Percentiles rank a stretch among this genome's conserved stretches.
Evolutionary conservation across 768 basidiomycete genomes (phyloP).

Genomic region (Serendipita indica): DNA sequence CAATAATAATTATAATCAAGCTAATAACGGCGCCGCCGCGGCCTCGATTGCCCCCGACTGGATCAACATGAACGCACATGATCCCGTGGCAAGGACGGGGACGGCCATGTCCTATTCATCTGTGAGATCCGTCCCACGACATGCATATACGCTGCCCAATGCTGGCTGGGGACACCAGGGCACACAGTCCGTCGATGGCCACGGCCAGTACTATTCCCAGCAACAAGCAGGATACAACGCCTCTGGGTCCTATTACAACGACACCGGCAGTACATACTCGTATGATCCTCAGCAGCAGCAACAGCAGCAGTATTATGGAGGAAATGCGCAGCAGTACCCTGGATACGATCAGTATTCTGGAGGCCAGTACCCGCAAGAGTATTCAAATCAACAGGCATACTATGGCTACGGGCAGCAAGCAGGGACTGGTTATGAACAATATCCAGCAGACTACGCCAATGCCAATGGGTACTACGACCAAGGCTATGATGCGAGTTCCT

Average conservation of each 20-base stretch:
- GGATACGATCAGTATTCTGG: constrained; percentile 5
- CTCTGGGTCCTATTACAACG: constrained; percentile 2
- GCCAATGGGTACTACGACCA: constrained; percentile 9
- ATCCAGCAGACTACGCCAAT: constrained; percentile 6
- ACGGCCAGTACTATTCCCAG: constrained; percentile 10
- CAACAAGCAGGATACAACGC: constrained; percentile 7
- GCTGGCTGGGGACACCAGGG: constrained; percentile 14
- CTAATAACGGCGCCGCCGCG: neutral
- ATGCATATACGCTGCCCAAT: constrained; percentile 29
- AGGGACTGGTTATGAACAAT: neutral
- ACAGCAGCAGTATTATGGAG: constrained; percentile 12
- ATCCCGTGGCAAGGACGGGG: constrained; percentile 39
- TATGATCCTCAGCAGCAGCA: constrained; percentile 13
- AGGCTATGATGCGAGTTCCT: neutral
- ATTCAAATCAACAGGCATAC: constrained; percentile 9
- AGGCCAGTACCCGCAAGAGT: neutral
- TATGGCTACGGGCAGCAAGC: neutral
- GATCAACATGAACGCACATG: constrained; percentile 17
- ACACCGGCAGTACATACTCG: neutral
- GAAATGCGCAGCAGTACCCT: constrained; percentile 8
- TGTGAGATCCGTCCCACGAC: constrained; percentile 24
- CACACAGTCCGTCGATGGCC: constrained; percentile 16
- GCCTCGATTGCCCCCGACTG: constrained; percentile 1
- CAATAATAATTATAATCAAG: neutral
- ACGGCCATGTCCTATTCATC: constrained; percentile 42